Evolutionary conservation across 306 rosid species (phyloP), one percentile per base, ranked within the genome.

Genomic region (Purshia tridentata): DNA sequence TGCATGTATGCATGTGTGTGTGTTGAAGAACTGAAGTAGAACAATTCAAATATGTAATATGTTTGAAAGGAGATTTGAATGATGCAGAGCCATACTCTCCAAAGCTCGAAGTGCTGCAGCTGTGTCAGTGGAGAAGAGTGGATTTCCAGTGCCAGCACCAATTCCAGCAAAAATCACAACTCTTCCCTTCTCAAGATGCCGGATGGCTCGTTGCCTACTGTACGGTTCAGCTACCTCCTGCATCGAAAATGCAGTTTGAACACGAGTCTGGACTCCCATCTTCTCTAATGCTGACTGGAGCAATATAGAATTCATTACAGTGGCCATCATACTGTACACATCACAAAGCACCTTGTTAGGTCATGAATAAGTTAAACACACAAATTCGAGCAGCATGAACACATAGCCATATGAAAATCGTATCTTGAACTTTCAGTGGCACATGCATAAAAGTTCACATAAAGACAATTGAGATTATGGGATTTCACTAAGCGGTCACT

Each of bases 171-270:
- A 84, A 63, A 84, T 81, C 45, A 81, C 88, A 53, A 84, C 88
- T 51, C 84, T 69, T 72, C 88, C 86, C 76, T 84, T 84, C 40
- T 78, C 86, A 20, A 84, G 82, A 84, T 84, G 86, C 60, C 88
- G 78, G 52, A 84, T 78, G 62, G 88, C 88, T 57, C 86, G 82
- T 48, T 81, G 88, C 73, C 86, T 57, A 62, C 46, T 78, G 77
- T 84, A 84, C n/a, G 84, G 88, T 76, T 84, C 88, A 58, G 84
- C 86, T 68, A 84, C 68, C 72, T 84, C 88, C 22, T 73, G 86
- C 85, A 81, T 73, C 14, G 67, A 58, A 78, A 81, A 78, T 58
- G 86, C 86, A 20, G 82, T 76, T 81, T 84, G 88, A 37, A 84
- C 84, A 71, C 84, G 84, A 62, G 82, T 73, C 72, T 78, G 86